These are phyloP conservation scores for Purpureocillium takamizusanense DNA, from an alignment of 2,329 filamentous ascomycete species.

Conservation along the genomic window DNA sequence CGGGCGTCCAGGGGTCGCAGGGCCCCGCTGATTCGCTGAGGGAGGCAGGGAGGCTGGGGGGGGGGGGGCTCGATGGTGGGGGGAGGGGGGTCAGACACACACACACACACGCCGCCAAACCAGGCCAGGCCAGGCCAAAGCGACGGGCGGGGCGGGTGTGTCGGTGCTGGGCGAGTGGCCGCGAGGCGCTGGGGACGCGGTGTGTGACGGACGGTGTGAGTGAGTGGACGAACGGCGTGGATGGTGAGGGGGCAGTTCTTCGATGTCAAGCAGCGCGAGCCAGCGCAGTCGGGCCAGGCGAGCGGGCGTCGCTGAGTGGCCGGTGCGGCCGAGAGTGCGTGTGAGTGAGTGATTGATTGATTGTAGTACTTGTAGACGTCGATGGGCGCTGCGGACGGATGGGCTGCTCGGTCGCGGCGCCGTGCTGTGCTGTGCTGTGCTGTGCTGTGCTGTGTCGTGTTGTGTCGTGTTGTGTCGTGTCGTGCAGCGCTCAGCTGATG, in stretches of 20 bases:
- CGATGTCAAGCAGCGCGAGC: constrained; percentile 1
- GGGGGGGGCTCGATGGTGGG: neutral
- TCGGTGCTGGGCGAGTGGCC: neutral
- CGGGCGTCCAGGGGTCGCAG: constrained; percentile 9
- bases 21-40: constrained; percentile 10
- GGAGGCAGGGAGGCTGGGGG: neutral
- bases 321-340: neutral
- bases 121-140: neutral
- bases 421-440: no score
- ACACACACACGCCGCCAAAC: neutral
- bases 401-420: no score
- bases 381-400: no score
- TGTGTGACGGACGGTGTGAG: no score
- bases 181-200: no score
- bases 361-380: no score
- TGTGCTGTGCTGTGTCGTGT: no score
- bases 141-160: constrained; percentile 4
- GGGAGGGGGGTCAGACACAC: constrained; percentile 4
- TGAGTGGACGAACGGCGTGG: no score
- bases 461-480: no score
- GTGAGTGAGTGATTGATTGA: neutral
- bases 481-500: constrained; percentile 2
- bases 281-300: neutral
- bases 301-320: constrained; percentile 1
- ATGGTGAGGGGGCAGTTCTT: no score